Base-by-base conservation (phyloP, 148 eudicot genomes). In the Oxyria digyna region DNA sequence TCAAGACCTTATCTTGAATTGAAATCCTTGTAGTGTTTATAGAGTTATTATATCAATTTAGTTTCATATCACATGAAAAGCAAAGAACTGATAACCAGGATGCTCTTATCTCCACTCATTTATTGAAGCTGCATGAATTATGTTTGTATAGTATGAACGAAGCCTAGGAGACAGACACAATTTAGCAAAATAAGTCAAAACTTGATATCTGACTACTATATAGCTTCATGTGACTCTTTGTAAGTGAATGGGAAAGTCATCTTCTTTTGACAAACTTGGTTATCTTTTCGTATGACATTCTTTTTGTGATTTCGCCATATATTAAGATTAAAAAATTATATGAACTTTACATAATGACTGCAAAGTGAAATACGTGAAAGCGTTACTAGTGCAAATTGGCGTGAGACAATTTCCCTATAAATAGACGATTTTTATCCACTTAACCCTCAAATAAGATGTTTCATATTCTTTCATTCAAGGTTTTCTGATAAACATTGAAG, bases 151-250 rank as follows among this genome's bases (percentile, higher is more conserved):
- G 48, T 49, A 18, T 49, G 55, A 9, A 20, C 10, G 55, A 2
- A 49, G 9, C 9, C 57, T 26, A 11, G 0, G 12, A 24, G 17
- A 13, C n/a, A n/a, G n/a, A n/a, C n/a, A n/a, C n/a, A n/a, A n/a
- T n/a, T n/a, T n/a, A n/a, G n/a, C n/a, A n/a, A n/a, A n/a, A n/a
- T n/a, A n/a, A n/a, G n/a, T n/a, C n/a, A n/a, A n/a, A n/a, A n/a
- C n/a, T n/a, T n/a, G n/a, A n/a, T n/a, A n/a, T n/a, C 31, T 55
- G 32, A 11, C 62, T 55, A 24, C 6, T 23, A n/a, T n/a, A n/a
- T n/a, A n/a, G 62, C 32, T 55, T 55, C 62, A 7, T 55, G 62
- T 55, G 62, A 55, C 62, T 55, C 32, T 54, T 55, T 18, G n/a
- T n/a, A n/a, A 18, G 20, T 20, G n/a, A 43, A 2, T 43, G n/a